Evolutionary conservation across 345 rosid genomes (phyloP).

Genomic region (Eucalyptus guilfoylei): DNA sequence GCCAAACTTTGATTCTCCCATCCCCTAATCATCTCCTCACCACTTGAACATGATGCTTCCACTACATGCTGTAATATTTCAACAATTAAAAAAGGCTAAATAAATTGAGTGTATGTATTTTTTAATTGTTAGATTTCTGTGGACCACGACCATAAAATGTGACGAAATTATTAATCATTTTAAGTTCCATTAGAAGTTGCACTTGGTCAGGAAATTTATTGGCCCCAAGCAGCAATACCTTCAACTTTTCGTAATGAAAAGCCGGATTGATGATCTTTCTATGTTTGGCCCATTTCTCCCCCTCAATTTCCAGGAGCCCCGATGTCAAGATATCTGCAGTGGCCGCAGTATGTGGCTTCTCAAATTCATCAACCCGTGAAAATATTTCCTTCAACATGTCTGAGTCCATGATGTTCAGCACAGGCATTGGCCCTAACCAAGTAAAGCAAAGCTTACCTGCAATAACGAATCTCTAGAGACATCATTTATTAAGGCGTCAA

Average conservation of each 20-base stretch:
- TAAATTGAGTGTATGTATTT: neutral
- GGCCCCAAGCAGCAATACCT: neutral
- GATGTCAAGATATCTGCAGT: neutral
- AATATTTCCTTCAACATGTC: neutral
- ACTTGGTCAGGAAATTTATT: neutral
- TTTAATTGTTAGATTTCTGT: neutral
- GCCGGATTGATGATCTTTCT: neutral
- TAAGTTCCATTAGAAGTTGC: neutral
- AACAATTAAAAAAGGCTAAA: neutral
- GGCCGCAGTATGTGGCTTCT: neutral
- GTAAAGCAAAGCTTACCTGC: neutral
- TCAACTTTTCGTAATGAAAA: neutral
- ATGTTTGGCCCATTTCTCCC: neutral
- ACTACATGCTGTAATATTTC: neutral
- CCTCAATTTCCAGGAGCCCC: neutral
- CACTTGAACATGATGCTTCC: neutral
- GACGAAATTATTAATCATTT: neutral
- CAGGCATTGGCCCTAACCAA: neutral
- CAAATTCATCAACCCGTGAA: neutral
- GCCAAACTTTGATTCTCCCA: too few species aligned
- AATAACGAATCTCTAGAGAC: neutral
- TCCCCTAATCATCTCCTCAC: too few species aligned
- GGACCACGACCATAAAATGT: neutral
- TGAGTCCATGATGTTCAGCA: neutral
- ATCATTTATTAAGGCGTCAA: neutral